Evolutionary conservation across 1,284 basidiomycete species (phyloP), one percentile per base, ranked within the genome.

Genomic region (Leucoagaricus sp.): DNA sequence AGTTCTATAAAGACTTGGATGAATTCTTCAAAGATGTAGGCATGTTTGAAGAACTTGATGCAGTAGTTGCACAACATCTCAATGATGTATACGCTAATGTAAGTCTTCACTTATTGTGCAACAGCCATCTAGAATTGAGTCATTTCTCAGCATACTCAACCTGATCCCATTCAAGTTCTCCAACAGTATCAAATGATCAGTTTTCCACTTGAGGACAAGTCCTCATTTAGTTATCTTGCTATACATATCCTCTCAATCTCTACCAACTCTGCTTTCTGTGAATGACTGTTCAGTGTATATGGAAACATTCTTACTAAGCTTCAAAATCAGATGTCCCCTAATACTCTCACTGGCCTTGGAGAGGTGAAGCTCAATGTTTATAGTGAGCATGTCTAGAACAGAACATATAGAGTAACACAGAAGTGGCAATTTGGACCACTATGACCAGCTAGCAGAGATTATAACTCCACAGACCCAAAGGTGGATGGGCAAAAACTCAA

Each of bases 211-310:
- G 36, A 40, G 13, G 19, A 3, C 4, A 40, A 12, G 19, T 40
- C 36, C 15, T 4, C 36, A n/a, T 40, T 40, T 15, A 19, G 5
- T 5, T n/a, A 40, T 13, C 26, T 38, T 38, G 58, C 50, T 10
- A 13, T 25, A n/a, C 46, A 38, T 38, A 17, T 65, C 19, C 57
- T 68, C 13, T 58, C 57, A 6, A 58, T 69, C 10, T 61, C 60
- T 26, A 63, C 67, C 19, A 69, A 70, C 55, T 70, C 69, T 19
- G 67, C 67, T 23, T 69, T 66, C 3, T 67, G 65, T 45, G 63
- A 70, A 51, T 61, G 61, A 2, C 60, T 70, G 13, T 70, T 69
- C 56, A 70, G 69, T 57, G 55, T 61, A 1, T 67, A 67, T 58
- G 69, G 67, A 4, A 64, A 59, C 45, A 67, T 58, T 4, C 59